Conservation (phyloP, 495 filamentous ascomycete species). For the Xylaria acuta region DNA sequence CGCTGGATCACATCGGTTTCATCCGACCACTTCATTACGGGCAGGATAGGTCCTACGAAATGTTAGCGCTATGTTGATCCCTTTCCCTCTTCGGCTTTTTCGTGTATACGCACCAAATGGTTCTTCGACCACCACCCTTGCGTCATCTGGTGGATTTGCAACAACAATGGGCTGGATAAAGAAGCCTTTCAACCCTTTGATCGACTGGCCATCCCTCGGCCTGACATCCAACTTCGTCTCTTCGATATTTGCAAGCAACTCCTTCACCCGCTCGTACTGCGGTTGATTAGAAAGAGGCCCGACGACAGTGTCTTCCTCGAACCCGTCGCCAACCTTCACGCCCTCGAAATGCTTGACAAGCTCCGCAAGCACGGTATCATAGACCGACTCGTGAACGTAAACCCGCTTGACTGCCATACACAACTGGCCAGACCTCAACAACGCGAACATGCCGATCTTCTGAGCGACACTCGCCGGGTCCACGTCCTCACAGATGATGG, state of each 20-base stretch:
- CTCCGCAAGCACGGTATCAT: slow-evolving; percentile 55
- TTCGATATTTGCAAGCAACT: slow-evolving; percentile 51
- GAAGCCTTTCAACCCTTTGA: slow-evolving; percentile 46
- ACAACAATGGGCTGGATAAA: slow-evolving; percentile 64
- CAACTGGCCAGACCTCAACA: slow-evolving; percentile 60
- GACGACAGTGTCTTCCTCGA: slow-evolving; percentile 34
- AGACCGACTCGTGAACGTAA: slow-evolving; percentile 65
- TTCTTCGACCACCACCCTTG: slow-evolving; percentile 56
- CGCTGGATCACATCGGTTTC: slow-evolving; percentile 61
- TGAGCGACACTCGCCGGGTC: slow-evolving; percentile 60
- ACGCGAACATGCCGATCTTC: slow-evolving; percentile 55
- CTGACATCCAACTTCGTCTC: slow-evolving; percentile 49
- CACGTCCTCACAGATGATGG: slow-evolving; percentile 64
- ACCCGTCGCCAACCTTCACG: slow-evolving; percentile 37
- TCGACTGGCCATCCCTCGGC: slow-evolving; percentile 39
- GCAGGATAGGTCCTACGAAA: slow-evolving; percentile 56
- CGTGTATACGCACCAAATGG: slow-evolving; percentile 42
- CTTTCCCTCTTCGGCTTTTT: not conserved
- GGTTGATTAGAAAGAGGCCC: slow-evolving; percentile 62
- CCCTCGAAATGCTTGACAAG: slow-evolving; percentile 55
- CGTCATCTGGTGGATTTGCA: slow-evolving; percentile 62
- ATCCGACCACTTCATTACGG: slow-evolving; percentile 58
- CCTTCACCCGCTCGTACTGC: slow-evolving; percentile 55
- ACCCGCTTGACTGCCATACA: slow-evolving; percentile 66
- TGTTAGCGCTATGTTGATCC: not conserved